A percentile compares a stretch with the other conserved stretches of the same genome.
These are phyloP conservation scores for Salvia sclarea DNA, from an alignment of 305 asterid species.

Conservation along the genomic window DNA sequence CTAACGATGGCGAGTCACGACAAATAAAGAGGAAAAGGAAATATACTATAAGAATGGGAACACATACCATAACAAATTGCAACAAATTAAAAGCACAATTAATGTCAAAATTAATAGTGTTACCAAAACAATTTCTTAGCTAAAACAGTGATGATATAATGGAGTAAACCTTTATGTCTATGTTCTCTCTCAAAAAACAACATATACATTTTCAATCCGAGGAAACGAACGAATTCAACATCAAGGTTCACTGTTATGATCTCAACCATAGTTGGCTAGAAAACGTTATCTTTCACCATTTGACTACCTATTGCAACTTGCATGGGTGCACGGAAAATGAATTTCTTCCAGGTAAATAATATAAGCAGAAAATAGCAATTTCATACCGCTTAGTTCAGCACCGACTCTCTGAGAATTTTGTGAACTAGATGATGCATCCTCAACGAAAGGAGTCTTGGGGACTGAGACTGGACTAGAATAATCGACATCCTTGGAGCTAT, in stretches of 20 bases:
- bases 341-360: constrained; percentile 1
- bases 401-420: constrained; percentile 53
- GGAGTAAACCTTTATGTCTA: neutral
- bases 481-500: constrained; percentile 57
- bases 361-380: neutral
- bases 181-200: neutral
- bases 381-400: constrained; percentile 61
- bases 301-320: neutral
- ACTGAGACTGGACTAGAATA: constrained; percentile 63
- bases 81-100: neutral
- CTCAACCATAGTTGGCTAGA: neutral
- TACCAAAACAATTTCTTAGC: neutral
- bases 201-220: neutral
- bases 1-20: neutral
- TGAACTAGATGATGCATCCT: constrained; percentile 49
- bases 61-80: neutral
- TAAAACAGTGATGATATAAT: neutral
- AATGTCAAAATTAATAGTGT: neutral
- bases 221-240: neutral
- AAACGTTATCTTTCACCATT: neutral
- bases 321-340: neutral
- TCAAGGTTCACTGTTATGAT: neutral
- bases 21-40: neutral
- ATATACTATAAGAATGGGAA: neutral
- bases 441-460: constrained; percentile 47